phyloP scores from a whole-genome alignment of 768 basidiomycete genomes.

The Coprinopsis strossmayeri region DNA sequence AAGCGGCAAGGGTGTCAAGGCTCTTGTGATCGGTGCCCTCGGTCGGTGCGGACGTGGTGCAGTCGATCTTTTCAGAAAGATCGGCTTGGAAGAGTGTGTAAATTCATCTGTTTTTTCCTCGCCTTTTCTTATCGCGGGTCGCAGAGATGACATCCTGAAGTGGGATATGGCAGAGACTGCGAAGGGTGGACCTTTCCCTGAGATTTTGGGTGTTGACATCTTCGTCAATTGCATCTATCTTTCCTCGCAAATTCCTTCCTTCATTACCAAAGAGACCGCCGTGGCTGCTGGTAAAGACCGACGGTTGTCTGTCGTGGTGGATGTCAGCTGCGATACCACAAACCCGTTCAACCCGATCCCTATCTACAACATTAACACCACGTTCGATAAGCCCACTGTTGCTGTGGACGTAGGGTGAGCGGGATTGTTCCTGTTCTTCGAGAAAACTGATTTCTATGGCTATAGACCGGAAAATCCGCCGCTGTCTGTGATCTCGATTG shows the following conservation, averaged over 20 bases:
- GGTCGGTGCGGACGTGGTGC: conserved; percentile 94
- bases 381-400: conserved; percentile 88
- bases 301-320: conserved; percentile 78
- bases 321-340: conserved; percentile 98
- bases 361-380: conserved; percentile 90
- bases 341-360: conserved; percentile 98
- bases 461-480: conserved; percentile 55
- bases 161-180: conserved; percentile 98
- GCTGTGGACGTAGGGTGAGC: conserved; percentile 76
- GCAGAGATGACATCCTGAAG: conserved; percentile 87
- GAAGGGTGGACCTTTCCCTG: conserved; percentile 92
- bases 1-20: conserved; percentile 69
- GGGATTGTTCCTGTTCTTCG: conserved; percentile 1
- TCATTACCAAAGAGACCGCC: conserved; percentile 68
- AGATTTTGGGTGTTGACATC: conserved; percentile 94
- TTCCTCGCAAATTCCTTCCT: conserved; percentile 77
- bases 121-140: conserved; percentile 12
- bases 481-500: conserved; percentile 88
- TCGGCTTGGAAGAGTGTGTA: conserved; percentile 88
- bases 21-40: conserved; percentile 92
- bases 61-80: conserved; percentile 91
- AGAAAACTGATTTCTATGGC: conserved; percentile 13
- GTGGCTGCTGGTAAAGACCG: conserved; percentile 62
- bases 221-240: conserved; percentile 99
- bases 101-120: not conserved